Evolutionary conservation across 2,329 filamentous ascomycete species (phyloP).

Genomic region (Fusarium armeniacum): DNA sequence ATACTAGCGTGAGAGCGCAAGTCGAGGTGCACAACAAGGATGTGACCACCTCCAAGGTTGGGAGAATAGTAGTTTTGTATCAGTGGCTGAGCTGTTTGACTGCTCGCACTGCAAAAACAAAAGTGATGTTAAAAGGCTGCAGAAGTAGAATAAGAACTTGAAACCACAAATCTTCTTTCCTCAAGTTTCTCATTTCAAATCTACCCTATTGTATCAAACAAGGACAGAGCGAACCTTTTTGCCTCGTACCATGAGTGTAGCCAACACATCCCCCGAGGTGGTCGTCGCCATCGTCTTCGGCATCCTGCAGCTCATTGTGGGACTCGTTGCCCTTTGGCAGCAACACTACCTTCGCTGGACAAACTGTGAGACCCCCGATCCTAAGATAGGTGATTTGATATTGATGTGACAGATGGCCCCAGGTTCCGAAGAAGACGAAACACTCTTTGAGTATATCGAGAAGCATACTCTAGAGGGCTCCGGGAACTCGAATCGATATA

Average conservation of each 20-base stretch:
- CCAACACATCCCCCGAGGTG: neutral
- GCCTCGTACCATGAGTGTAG: neutral
- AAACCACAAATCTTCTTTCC: neutral
- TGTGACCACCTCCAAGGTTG: no score
- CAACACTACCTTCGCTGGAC: neutral
- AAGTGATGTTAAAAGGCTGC: neutral
- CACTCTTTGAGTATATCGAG: neutral
- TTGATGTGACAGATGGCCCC: neutral
- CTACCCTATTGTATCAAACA: fast-evolving
- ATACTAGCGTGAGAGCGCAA: no score
- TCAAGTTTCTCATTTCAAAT: neutral
- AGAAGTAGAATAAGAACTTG: fast-evolving
- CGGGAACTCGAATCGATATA: neutral
- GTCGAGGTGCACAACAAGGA: no score
- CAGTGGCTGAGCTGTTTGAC: no score
- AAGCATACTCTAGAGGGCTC: fast-evolving
- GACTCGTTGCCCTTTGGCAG: neutral
- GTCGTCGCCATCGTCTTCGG: conserved; percentile 1
- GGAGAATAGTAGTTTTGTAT: neutral
- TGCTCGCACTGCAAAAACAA: neutral
- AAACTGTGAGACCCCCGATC: neutral
- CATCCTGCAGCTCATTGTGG: neutral
- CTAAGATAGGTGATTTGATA: fast-evolving
- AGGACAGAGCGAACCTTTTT: fast-evolving
- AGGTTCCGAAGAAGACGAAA: neutral